Evolutionary conservation across 2,329 filamentous ascomycete species (phyloP).

Genomic region (Sporothrix protearum): DNA sequence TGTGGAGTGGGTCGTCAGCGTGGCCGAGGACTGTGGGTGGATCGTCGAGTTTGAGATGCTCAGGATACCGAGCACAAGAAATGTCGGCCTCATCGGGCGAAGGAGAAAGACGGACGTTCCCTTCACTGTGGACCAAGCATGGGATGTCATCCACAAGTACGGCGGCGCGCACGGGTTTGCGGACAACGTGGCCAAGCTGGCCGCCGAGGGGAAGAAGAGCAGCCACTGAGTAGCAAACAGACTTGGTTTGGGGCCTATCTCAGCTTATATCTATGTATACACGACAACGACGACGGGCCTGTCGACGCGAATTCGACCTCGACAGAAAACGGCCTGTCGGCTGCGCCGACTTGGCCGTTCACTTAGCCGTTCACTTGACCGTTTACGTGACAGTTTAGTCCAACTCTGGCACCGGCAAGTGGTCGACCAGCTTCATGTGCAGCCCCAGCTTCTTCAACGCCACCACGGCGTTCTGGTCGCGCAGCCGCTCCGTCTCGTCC

Average conservation of each 20-base stretch:
- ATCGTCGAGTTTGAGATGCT: slow-evolving; percentile 77
- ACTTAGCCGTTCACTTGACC: too few relatives aligned
- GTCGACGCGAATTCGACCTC: too few relatives aligned
- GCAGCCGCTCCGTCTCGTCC: slow-evolving; percentile 62
- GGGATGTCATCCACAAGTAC: slow-evolving; percentile 47
- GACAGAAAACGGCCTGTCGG: too few relatives aligned
- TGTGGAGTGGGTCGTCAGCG: slow-evolving; percentile 68
- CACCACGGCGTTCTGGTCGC: slow-evolving; percentile 60
- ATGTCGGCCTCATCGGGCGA: slow-evolving; percentile 74
- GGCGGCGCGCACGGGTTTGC: slow-evolving; percentile 57
- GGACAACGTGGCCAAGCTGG: slow-evolving; percentile 43
- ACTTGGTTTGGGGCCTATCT: not conserved
- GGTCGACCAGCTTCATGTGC: slow-evolving; percentile 70
- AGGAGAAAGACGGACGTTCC: slow-evolving; percentile 35
- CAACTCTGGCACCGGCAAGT: slow-evolving; percentile 69
- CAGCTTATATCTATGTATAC: not conserved
- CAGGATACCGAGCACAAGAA: slow-evolving; percentile 87
- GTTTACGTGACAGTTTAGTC: too few relatives aligned
- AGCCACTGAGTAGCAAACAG: slow-evolving; percentile 8
- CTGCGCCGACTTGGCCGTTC: not conserved
- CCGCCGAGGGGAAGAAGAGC: slow-evolving; percentile 16
- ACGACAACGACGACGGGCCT: not conserved
- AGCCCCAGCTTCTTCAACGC: slow-evolving; percentile 64
- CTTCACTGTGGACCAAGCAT: slow-evolving; percentile 33
- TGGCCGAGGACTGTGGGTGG: slow-evolving; percentile 72